Evolutionary conservation across 2,329 filamentous ascomycete genomes (phyloP).

Genomic region (Cladosporium halotolerans): DNA sequence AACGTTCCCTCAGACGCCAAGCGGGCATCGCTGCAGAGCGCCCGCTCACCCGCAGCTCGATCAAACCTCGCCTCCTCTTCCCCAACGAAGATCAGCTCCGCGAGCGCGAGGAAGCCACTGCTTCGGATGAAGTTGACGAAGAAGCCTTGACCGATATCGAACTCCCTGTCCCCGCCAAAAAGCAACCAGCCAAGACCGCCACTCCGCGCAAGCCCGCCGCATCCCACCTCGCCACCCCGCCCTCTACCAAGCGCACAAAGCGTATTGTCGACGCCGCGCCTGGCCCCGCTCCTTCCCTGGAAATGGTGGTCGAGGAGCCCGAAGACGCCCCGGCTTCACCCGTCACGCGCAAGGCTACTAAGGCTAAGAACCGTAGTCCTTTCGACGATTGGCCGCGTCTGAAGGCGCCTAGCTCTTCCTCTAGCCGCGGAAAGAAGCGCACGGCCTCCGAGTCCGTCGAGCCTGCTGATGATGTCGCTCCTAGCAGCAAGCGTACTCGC

Average conservation of each 20-base stretch:
- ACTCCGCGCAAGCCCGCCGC: conserved; percentile 20
- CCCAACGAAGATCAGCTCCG: conserved; percentile 45
- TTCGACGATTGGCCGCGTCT: conserved; percentile 65
- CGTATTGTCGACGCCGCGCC: conserved; percentile 49
- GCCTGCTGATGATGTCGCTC: conserved; percentile 2
- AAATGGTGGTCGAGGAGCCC: conserved; percentile 12
- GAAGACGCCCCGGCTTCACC: conserved; percentile 13
- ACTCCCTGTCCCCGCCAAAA: background rate
- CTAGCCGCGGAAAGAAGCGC: conserved; percentile 15
- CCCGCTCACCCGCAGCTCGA: conserved; percentile 58
- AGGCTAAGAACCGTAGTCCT: conserved; percentile 42
- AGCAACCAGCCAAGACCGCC: conserved; percentile 15
- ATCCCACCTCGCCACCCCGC: conserved; percentile 52
- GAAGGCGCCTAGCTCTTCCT: conserved; percentile 37
- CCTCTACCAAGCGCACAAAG: conserved; percentile 55
- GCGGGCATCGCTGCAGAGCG: conserved; percentile 36
- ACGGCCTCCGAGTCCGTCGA: conserved; percentile 11
- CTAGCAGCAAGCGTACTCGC: conserved; percentile 15
- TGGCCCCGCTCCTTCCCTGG: background rate
- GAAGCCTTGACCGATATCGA: conserved; percentile 44
- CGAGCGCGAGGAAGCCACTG: conserved; percentile 27
- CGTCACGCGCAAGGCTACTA: conserved; percentile 10
- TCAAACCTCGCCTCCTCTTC: conserved; percentile 69
- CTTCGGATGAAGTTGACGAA: conserved; percentile 31
- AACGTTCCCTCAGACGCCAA: conserved; percentile 30